Evolutionary conservation across 306 rosid genomes (phyloP).

Genomic region (Lupinus albus): DNA sequence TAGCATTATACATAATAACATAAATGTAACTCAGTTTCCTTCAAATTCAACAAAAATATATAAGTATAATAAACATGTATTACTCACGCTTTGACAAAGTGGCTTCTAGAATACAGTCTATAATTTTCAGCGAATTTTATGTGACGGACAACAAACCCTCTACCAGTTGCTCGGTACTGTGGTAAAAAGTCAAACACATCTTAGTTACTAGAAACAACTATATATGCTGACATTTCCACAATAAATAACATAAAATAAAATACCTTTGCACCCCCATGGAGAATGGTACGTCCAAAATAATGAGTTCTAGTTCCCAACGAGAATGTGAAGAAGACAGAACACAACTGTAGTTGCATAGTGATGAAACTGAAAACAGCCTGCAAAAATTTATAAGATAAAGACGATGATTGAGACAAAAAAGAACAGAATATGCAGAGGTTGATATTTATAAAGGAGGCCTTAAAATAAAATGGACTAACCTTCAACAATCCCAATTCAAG

Average conservation of each 20-base stretch:
- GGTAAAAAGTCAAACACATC: slow-evolving; percentile 34
- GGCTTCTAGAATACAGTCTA: slow-evolving; percentile 93
- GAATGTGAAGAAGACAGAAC: slow-evolving; percentile 98
- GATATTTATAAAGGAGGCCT: slow-evolving; percentile 9
- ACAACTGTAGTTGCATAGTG: slow-evolving; percentile 95
- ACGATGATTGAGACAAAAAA: slow-evolving; percentile 20
- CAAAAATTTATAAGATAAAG: slow-evolving; percentile 35
- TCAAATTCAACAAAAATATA: slow-evolving; percentile 15
- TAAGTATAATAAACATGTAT: slow-evolving; percentile 30
- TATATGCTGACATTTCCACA: slow-evolving; percentile 2
- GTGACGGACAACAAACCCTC: slow-evolving; percentile 95
- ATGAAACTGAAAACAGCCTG: slow-evolving; percentile 97
- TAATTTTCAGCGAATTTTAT: slow-evolving; percentile 96
- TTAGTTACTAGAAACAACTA: slow-evolving; percentile 22
- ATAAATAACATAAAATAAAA: slow-evolving; percentile 1
- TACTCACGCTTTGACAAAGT: slow-evolving; percentile 96
- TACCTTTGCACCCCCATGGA: slow-evolving; percentile 98
- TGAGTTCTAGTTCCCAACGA: slow-evolving; percentile 96
- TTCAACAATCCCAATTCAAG: slow-evolving; percentile 88
- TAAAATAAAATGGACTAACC: slow-evolving; percentile 53
- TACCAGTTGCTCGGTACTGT: slow-evolving; percentile 98
- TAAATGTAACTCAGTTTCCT: slow-evolving; percentile 27
- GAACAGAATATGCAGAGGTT: neutral
- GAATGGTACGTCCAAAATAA: slow-evolving; percentile 95
- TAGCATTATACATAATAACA: slow-evolving; percentile 37